These are phyloP conservation scores for Populus ilicifolia DNA, from an alignment of 345 rosid species.

Conservation along the genomic window DNA sequence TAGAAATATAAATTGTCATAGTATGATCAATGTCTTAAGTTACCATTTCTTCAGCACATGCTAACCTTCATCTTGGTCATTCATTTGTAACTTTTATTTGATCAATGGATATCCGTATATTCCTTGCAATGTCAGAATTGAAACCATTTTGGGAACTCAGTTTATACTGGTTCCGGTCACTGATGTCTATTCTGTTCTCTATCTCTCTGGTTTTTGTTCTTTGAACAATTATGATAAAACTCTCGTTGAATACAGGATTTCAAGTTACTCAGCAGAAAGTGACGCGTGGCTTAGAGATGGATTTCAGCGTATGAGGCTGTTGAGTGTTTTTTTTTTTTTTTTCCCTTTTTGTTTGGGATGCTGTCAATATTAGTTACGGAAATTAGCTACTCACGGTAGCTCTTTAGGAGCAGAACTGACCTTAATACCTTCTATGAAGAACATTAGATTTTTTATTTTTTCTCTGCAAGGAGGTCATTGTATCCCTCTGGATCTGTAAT, in stretches of 20 bases:
- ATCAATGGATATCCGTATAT: not conserved
- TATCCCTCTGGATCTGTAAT: not conserved
- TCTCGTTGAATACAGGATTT: conserved; percentile 16
- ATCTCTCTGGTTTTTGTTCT: not conserved
- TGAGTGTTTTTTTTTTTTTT: not conserved
- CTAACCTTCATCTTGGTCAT: not conserved
- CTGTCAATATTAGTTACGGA: conserved; percentile 2
- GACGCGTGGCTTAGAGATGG: conserved; percentile 8
- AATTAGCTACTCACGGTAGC: conserved; percentile 13
- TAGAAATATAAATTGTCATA: not conserved
- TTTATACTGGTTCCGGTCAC: not conserved
- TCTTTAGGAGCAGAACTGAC: conserved; percentile 23
- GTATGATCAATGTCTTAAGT: not conserved
- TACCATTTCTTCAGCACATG: not conserved
- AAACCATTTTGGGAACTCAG: not conserved
- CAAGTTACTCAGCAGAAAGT: not conserved
- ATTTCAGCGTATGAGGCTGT: not conserved
- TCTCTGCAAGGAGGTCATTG: not conserved
- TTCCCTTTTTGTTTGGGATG: conserved; percentile 14
- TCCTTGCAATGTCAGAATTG: not conserved
- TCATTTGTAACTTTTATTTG: not conserved
- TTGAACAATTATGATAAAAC: not conserved
- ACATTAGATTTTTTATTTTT: not conserved
- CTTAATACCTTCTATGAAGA: conserved; percentile 11
- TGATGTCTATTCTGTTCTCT: not conserved